Evolutionary conservation across 2,329 filamentous ascomycete genomes (phyloP).

Genomic region (Pseudopithomyces maydicus): DNA sequence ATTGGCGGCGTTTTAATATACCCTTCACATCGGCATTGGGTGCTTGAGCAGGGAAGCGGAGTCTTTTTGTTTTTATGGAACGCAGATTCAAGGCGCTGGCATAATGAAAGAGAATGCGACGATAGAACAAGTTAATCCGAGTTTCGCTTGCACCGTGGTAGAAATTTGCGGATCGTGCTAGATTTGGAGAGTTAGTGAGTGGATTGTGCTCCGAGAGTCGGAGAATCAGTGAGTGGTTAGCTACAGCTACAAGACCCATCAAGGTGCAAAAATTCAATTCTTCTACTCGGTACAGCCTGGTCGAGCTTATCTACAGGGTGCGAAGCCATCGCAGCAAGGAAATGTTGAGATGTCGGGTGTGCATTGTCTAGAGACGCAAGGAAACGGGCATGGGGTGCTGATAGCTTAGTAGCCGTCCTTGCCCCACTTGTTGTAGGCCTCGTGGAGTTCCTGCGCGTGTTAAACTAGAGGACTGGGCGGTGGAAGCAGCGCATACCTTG

Average conservation of each 20-base stretch:
- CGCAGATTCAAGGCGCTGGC: neutral
- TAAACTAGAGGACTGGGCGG: neutral
- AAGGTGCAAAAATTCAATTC: conserved; percentile 12
- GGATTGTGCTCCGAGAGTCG: too few species aligned
- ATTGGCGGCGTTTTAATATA: conserved; percentile 5
- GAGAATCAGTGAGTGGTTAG: too few species aligned
- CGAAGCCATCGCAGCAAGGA: conserved; percentile 13
- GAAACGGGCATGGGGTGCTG: conserved; percentile 7
- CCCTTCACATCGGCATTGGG: neutral
- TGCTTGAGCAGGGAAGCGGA: neutral
- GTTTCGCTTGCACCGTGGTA: too few species aligned
- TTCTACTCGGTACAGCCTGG: conserved; percentile 17
- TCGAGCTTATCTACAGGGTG: conserved; percentile 19
- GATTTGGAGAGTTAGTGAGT: too few species aligned
- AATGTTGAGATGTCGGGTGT: conserved; percentile 11
- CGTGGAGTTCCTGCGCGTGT: conserved; percentile 75
- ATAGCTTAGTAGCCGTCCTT: conserved; percentile 79
- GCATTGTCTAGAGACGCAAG: conserved; percentile 19
- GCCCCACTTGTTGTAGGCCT: conserved; percentile 99
- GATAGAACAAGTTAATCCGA: neutral
- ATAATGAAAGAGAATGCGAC: neutral
- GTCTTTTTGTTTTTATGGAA: neutral
- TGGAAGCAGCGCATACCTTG: conserved; percentile 53
- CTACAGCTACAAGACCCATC: neutral
- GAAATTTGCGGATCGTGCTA: too few species aligned